Percentiles rank a stretch among this genome's conserved stretches.
These are phyloP conservation scores for Backusella mclennaniae DNA, from an alignment of 192 early-diverging fungal genomes.

Conservation along the genomic window DNA sequence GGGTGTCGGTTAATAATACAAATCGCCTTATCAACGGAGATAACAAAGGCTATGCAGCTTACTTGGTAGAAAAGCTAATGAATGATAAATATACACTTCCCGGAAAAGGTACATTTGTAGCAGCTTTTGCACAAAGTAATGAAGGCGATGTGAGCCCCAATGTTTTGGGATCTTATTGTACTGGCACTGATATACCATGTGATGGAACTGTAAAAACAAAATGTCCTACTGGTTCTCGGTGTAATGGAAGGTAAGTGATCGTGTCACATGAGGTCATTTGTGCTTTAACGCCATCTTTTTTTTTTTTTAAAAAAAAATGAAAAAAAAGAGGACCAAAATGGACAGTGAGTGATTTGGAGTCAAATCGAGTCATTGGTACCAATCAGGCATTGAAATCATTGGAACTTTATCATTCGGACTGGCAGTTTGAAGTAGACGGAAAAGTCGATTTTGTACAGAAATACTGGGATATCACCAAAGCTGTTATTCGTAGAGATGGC, in stretches of 20 bases:
- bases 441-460: slow-evolving; percentile 22
- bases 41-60: slow-evolving; percentile 34
- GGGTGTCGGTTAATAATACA: slow-evolving; percentile 28
- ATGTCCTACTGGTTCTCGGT: slow-evolving; percentile 7
- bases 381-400: slow-evolving; percentile 28
- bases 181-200: slow-evolving; percentile 31
- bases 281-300: neutral
- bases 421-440: slow-evolving; percentile 8
- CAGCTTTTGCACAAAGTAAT: slow-evolving; percentile 33
- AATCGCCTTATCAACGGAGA: slow-evolving; percentile 29
- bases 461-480: slow-evolving; percentile 23
- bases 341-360: slow-evolving; percentile 19
- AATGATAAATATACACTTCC: slow-evolving; percentile 19
- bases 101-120: slow-evolving; percentile 23
- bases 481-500: slow-evolving; percentile 11
- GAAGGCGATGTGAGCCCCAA: slow-evolving; percentile 31
- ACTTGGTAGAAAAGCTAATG: slow-evolving; percentile 18
- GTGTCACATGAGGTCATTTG: no score
- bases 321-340: slow-evolving; percentile 26
- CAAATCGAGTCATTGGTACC: slow-evolving; percentile 29
- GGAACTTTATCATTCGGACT: slow-evolving; percentile 5
- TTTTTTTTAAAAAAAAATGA: neutral
- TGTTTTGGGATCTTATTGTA: slow-evolving; percentile 32
- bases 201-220: slow-evolving; percentile 13
- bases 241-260: slow-evolving; percentile 20